Conservation (phyloP, 225 moss, liverwort and hornwort species). For the Pseudoscleropodium purum region DNA sequence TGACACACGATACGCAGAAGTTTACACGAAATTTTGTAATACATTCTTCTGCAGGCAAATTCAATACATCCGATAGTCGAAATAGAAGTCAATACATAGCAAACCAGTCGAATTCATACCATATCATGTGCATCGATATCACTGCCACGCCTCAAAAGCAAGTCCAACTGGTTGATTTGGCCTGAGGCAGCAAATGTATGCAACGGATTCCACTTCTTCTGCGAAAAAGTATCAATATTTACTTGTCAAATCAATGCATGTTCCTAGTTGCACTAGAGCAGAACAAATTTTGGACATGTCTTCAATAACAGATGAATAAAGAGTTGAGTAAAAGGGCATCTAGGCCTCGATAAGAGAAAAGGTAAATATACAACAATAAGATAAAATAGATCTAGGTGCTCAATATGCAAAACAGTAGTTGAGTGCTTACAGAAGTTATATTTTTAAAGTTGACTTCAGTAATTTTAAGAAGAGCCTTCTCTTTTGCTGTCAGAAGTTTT, state of each 20-base stretch:
- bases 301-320: neutral
- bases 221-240: constrained; percentile 1
- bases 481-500: constrained; percentile 50
- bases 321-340: neutral
- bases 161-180: constrained; percentile 62
- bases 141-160: constrained; percentile 57
- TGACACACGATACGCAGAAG: constrained; percentile 9
- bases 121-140: constrained; percentile 43
- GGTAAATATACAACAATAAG: neutral
- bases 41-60: neutral
- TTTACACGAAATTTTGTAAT: neutral
- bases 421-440: constrained; percentile 31
- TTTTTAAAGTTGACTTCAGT: constrained; percentile 35
- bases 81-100: neutral
- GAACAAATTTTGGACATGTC: neutral
- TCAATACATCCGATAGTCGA: neutral
- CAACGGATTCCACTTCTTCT: constrained; percentile 75
- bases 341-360: neutral
- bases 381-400: neutral
- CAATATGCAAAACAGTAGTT: neutral
- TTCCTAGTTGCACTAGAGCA: neutral
- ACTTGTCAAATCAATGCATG: neutral
- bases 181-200: constrained; percentile 82
- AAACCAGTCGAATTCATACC: constrained; percentile 15
- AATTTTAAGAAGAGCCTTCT: constrained; percentile 51